Evolutionary conservation across 352 stramenopile genomes (phyloP).

Genomic region (Phytophthora hibernalis): DNA sequence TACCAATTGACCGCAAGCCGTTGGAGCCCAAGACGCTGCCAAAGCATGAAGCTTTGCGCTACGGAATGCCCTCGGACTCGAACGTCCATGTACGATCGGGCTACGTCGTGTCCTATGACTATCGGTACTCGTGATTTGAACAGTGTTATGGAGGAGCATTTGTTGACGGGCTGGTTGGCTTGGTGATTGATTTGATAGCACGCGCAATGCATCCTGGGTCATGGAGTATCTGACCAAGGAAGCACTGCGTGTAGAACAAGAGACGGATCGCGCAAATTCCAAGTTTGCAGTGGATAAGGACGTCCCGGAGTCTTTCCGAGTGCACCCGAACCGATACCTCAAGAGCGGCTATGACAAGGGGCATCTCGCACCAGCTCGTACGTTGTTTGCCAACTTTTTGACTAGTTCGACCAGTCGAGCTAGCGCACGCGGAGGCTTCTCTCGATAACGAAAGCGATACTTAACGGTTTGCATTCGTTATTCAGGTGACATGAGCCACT

Average conservation of each 20-base stretch:
- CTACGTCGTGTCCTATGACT: constrained; percentile 90
- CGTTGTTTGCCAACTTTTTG: constrained; percentile 5
- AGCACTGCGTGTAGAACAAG: constrained; percentile 68
- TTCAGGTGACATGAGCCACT: constrained; percentile 87
- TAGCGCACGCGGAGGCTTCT: no score
- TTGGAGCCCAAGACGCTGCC: constrained; percentile 26
- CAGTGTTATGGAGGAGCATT: background rate
- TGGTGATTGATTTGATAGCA: constrained; percentile 41
- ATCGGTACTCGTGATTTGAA: constrained; percentile 46
- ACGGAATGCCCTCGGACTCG: constrained; percentile 65
- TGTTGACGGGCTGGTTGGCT: background rate
- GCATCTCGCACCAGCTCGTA: constrained; percentile 92
- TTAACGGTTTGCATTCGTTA: background rate
- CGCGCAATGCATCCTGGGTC: constrained; percentile 88
- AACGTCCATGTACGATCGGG: constrained; percentile 81
- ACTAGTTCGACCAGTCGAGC: background rate
- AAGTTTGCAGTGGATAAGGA: constrained; percentile 86
- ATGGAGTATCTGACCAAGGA: constrained; percentile 84
- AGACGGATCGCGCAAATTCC: constrained; percentile 84
- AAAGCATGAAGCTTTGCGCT: constrained; percentile 77
- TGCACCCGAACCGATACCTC: constrained; percentile 88
- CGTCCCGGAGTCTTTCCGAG: constrained; percentile 82
- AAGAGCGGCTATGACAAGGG: constrained; percentile 95
- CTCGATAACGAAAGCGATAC: no score
- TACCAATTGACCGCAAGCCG: constrained; percentile 19